Percentiles rank a stretch among this genome's conserved stretches.
phyloP scores from a whole-genome alignment of 768 basidiomycete genomes.

The Dentipellis sp. region DNA sequence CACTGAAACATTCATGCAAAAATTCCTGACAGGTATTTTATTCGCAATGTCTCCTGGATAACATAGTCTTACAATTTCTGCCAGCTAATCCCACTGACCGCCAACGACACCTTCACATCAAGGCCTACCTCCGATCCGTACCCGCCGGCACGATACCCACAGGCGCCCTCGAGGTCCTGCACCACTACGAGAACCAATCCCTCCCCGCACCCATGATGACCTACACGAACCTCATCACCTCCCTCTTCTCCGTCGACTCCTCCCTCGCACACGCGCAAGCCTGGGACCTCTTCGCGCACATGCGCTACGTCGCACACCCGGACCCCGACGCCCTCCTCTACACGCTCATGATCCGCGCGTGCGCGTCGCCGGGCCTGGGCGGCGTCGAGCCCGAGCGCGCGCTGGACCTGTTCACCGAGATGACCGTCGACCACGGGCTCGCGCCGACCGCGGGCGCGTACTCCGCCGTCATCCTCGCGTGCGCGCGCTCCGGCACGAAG shows the following conservation, averaged over 20 bases:
- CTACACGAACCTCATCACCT: constrained; percentile 60
- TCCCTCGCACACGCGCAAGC: constrained; percentile 58
- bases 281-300: constrained; percentile 92
- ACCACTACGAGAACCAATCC: constrained; percentile 58
- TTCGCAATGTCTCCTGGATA: background rate
- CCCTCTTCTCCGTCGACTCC: constrained; percentile 40
- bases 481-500: constrained; percentile 55
- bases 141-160: constrained; percentile 43
- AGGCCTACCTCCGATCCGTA: constrained; percentile 47
- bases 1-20: constrained; percentile 34
- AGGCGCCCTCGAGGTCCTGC: constrained; percentile 57
- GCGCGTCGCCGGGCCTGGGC: constrained; percentile 45
- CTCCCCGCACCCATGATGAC: constrained; percentile 61
- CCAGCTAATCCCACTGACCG: constrained; percentile 32
- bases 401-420: constrained; percentile 87
- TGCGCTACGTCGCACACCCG: constrained; percentile 92
- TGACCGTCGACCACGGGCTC: constrained; percentile 66
- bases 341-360: constrained; percentile 81
- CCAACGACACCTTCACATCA: constrained; percentile 68
- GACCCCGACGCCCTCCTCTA: constrained; percentile 66
- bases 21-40: constrained; percentile 33
- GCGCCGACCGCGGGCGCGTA: constrained; percentile 63
- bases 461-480: constrained; percentile 75
- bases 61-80: constrained; percentile 5
- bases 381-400: constrained; percentile 84